A percentile compares a stretch with the other conserved stretches of the same genome.
phyloP scores from a whole-genome alignment of 1,139 yeast genomes.

The Diutina mesorugosa region DNA sequence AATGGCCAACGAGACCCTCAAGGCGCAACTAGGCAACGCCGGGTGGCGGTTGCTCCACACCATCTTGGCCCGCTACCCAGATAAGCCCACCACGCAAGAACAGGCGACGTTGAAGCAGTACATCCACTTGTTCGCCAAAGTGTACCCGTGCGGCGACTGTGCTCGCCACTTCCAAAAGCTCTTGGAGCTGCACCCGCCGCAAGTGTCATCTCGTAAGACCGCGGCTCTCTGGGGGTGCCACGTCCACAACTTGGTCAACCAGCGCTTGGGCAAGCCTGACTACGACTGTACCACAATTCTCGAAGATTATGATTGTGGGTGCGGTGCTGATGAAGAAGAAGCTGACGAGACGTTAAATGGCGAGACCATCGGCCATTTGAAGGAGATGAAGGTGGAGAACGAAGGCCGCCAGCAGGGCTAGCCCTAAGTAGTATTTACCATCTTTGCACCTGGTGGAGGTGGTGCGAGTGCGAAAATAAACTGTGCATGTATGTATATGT shows the following conservation, averaged over 20 bases:
- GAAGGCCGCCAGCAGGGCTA: conserved; percentile 11
- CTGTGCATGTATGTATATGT: neutral
- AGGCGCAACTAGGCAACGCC: conserved; percentile 73
- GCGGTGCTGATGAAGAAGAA: conserved; percentile 60
- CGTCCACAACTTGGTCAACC: conserved; percentile 68
- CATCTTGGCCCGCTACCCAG: conserved; percentile 83
- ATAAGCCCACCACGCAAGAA: conserved; percentile 54
- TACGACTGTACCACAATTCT: conserved; percentile 79
- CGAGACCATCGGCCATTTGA: conserved; percentile 26
- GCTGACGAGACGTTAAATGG: conserved; percentile 24
- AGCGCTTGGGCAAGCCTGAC: conserved; percentile 48
- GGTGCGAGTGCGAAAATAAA: no score
- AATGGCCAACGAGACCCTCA: conserved; percentile 52
- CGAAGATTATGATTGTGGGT: conserved; percentile 93
- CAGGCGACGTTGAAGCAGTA: conserved; percentile 44
- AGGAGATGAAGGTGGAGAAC: conserved; percentile 28
- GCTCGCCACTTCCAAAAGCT: conserved; percentile 78
- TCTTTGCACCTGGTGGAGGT: no score
- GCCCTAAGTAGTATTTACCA: no score
- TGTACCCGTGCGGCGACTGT: conserved; percentile 90
- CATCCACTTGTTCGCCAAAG: conserved; percentile 54
- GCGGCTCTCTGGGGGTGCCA: conserved; percentile 97
- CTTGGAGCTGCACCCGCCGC: conserved; percentile 70
- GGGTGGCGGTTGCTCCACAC: conserved; percentile 88
- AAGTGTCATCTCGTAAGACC: conserved; percentile 56